Conservation (phyloP, 106 monocot species). For the Ottelia alismoides region DNA sequence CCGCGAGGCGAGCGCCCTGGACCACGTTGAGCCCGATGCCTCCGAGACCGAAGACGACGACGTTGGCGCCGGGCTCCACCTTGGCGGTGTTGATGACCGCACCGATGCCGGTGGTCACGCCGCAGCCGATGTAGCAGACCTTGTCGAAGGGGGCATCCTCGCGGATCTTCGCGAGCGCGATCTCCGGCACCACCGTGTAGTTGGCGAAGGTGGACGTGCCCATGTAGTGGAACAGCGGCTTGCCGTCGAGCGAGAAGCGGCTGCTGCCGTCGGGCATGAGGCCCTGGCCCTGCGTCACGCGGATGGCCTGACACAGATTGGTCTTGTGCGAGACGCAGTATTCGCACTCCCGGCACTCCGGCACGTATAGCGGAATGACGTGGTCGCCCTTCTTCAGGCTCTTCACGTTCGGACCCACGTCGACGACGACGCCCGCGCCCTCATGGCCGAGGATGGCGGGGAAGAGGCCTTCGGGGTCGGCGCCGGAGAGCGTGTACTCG, state of each 20-base stretch:
- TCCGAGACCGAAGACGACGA: too few species aligned
- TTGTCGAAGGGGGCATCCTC: constrained; percentile 28
- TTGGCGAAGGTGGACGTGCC: constrained; percentile 74
- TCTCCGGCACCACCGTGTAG: constrained; percentile 67
- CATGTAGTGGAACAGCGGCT: constrained; percentile 62
- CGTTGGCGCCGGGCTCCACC: too few species aligned
- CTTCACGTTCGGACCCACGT: constrained; percentile 62
- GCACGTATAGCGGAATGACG: constrained; percentile 65
- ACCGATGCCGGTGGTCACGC: constrained; percentile 75
- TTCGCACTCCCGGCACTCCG: constrained; percentile 47
- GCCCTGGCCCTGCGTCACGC: constrained; percentile 33
- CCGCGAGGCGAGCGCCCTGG: too few species aligned
- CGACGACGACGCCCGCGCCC: constrained; percentile 77
- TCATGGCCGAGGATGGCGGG: constrained; percentile 75
- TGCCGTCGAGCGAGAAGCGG: constrained; percentile 7
- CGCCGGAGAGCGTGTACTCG: too few species aligned
- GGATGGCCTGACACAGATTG: constrained; percentile 35
- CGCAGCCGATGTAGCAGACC: constrained; percentile 70
- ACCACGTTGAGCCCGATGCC: too few species aligned
- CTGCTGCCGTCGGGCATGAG: constrained; percentile 42
- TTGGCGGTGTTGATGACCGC: too few species aligned
- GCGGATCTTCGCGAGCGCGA: constrained; percentile 50
- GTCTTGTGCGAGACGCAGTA: constrained; percentile 39
- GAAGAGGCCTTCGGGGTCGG: constrained; percentile 31
- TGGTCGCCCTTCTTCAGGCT: constrained; percentile 50